Base-by-base conservation (phyloP, 306 rosid species). In the Carpinus viminea region DNA sequence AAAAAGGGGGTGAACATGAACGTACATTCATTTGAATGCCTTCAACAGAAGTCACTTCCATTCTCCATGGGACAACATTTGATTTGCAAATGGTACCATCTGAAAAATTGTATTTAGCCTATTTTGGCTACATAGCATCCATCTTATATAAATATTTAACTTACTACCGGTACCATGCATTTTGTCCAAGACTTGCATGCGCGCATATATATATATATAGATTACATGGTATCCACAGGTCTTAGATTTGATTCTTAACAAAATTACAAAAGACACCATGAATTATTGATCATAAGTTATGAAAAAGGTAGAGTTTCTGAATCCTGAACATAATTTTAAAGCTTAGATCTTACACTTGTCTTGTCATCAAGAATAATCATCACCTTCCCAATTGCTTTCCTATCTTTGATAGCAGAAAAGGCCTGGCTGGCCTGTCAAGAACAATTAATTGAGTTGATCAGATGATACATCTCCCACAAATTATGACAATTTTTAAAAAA, bases 381-480 rank as follows among this genome's bases (percentile, higher is more conserved):
- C 83, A 92, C 96, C 89, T 95, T 95, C 66, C 99, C 97, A 53
- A 93, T 89, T 57, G 59, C 98, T 84, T 93, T 93, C 85, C 99
- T 88, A 51, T 95, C 93, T 79, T 61, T 84, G 78, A 95, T 88
- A 55, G 96, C 99, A 74, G 93, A 76, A 83, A 95, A 92, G 38
- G 98, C 99, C 0, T 85, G 92, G 87, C 79, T 81, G 84, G 94
- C 98, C 99, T 95, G 96, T 52, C 79, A 87, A 85, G 72, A 56
- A 83, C 79, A 78, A 54, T 51, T 52, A 66, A 77, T 59, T 57
- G 41, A 75, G 46, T 24, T 36, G 18, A 74, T 15, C 52, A 70
- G 59, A 65, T 76, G 72, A 83, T 28, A 80, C 72, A 79, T 70
- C 36, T 3, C 17, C 43, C 72, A 73, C 70, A 68, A 31, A 31